These are phyloP conservation scores for Mycosphaerelloides madeirae DNA, from an alignment of 2,329 filamentous ascomycete genomes.

Conservation along the genomic window DNA sequence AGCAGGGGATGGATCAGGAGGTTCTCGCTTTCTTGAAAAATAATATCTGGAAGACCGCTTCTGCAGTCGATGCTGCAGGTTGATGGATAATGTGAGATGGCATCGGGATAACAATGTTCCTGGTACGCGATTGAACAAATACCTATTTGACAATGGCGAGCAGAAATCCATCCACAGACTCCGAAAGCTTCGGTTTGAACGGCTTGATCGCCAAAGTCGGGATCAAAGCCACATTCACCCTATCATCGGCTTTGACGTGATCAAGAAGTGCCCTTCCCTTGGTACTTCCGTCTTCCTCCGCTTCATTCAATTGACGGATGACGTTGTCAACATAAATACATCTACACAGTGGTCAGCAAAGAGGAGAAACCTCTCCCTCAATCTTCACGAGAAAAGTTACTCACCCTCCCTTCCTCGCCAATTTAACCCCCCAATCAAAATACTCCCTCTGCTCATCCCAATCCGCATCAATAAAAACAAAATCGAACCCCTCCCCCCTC, in stretches of 20 bases:
- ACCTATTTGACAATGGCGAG: slow-evolving; percentile 15
- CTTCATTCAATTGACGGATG: slow-evolving; percentile 17
- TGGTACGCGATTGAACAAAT: too few relatives aligned
- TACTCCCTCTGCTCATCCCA: slow-evolving; percentile 21
- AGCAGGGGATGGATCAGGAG: too few relatives aligned
- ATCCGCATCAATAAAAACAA: slow-evolving; percentile 26
- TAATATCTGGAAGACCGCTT: too few relatives aligned
- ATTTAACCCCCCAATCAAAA: slow-evolving; percentile 21
- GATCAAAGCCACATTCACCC: slow-evolving; percentile 17
- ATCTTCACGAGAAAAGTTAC: not conserved
- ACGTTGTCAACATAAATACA: slow-evolving; percentile 24
- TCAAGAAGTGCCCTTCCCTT: slow-evolving; percentile 15
- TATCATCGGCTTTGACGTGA: slow-evolving; percentile 12
- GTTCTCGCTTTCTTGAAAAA: too few relatives aligned
- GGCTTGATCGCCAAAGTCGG: slow-evolving; percentile 16
- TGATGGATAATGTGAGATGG: too few relatives aligned
- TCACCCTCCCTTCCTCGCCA: slow-evolving; percentile 13
- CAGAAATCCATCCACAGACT: slow-evolving; percentile 18
- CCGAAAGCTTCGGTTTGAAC: slow-evolving; percentile 6
- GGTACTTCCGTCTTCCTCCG: slow-evolving; percentile 6
- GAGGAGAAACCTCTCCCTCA: too few relatives aligned
- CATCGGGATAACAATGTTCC: too few relatives aligned
- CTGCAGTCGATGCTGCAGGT: too few relatives aligned
- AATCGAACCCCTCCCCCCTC: slow-evolving; percentile 16
- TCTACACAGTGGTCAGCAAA: not conserved